Evolutionary conservation across 1,139 yeast species (phyloP).

Genomic region (Diutina siamensis): DNA sequence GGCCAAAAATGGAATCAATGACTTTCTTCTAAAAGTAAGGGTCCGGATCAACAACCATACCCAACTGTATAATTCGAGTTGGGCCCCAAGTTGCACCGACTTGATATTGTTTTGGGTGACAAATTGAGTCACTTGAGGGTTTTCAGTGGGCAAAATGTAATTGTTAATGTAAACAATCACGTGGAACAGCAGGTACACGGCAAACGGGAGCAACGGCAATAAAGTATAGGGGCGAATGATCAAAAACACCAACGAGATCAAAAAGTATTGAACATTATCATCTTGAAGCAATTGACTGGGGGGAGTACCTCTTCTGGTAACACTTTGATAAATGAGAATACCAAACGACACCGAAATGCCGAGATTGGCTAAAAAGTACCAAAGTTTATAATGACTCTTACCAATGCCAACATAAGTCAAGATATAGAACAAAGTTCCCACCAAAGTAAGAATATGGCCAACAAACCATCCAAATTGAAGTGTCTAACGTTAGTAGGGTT

Average conservation of each 20-base stretch:
- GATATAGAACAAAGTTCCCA: slow-evolving; percentile 41
- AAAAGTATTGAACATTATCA: slow-evolving; percentile 59
- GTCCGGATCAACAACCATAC: slow-evolving; percentile 40
- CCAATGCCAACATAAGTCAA: slow-evolving; percentile 27
- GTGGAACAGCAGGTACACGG: slow-evolving; percentile 64
- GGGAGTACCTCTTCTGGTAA: slow-evolving; percentile 20
- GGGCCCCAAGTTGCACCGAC: slow-evolving; percentile 63
- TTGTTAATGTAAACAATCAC: slow-evolving; percentile 54
- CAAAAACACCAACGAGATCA: slow-evolving; percentile 48
- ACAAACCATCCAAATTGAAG: slow-evolving; percentile 53
- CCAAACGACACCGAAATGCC: slow-evolving; percentile 71
- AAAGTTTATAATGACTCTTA: slow-evolving; percentile 19
- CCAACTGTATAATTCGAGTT: slow-evolving; percentile 51
- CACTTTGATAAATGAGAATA: slow-evolving; percentile 53
- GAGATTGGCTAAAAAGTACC: slow-evolving; percentile 52
- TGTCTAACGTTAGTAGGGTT: no score
- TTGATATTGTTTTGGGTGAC: slow-evolving; percentile 54
- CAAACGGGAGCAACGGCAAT: slow-evolving; percentile 53
- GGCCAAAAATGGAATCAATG: slow-evolving; percentile 46
- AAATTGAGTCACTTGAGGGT: slow-evolving; percentile 42
- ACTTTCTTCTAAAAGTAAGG: slow-evolving; percentile 50
- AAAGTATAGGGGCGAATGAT: slow-evolving; percentile 39
- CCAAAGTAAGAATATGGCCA: slow-evolving; percentile 61
- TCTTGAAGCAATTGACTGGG: slow-evolving; percentile 28
- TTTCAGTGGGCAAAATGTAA: slow-evolving; percentile 55